These are phyloP conservation scores for Colletotrichum incanum DNA, from an alignment of 2,329 filamentous ascomycete genomes.

Conservation along the genomic window DNA sequence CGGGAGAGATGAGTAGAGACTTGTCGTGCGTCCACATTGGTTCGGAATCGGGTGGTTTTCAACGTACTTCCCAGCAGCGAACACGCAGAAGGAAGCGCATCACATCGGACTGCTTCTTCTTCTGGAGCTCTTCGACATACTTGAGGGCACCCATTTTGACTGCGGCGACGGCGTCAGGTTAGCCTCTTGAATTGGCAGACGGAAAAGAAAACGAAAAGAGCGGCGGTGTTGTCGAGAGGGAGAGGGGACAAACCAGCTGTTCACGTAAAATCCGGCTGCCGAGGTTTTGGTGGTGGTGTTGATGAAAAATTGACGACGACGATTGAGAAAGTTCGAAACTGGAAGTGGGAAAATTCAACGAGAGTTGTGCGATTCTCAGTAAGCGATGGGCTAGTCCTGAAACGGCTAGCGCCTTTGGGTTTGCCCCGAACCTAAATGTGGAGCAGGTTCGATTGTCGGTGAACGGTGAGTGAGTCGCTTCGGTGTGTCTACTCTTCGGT, in stretches of 20 bases:
- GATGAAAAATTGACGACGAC: slow-evolving; percentile 29
- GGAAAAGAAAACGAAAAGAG: background rate
- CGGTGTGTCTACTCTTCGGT: slow-evolving; percentile 1
- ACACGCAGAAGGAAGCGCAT: slow-evolving; percentile 99
- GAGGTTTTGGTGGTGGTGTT: slow-evolving; percentile 43
- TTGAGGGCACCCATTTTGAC: slow-evolving; percentile 99
- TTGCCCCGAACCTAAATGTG: slow-evolving; percentile 47
- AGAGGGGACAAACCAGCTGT: slow-evolving; percentile 49
- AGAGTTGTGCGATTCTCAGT: slow-evolving; percentile 53
- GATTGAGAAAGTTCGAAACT: slow-evolving; percentile 1
- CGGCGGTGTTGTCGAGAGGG: slow-evolving; percentile 22
- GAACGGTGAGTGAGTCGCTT: background rate
- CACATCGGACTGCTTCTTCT: slow-evolving; percentile 99
- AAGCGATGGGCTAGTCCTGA: slow-evolving; percentile 53
- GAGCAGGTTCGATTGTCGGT: background rate
- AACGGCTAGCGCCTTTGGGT: slow-evolving; percentile 48
- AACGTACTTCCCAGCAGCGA: slow-evolving; percentile 99
- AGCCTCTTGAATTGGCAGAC: slow-evolving; percentile 40
- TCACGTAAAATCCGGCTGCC: slow-evolving; percentile 46
- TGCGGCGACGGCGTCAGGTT: slow-evolving; percentile 50
- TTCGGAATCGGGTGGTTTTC: slow-evolving; percentile 58
- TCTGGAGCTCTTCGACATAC: slow-evolving; percentile 99
- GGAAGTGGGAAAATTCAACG: slow-evolving; percentile 49
- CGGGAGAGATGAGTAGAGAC: slow-evolving; percentile 40
- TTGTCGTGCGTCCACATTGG: slow-evolving; percentile 53